Base-by-base conservation (phyloP, 345 rosid genomes). In the Diplotaxis tenuifolia region DNA sequence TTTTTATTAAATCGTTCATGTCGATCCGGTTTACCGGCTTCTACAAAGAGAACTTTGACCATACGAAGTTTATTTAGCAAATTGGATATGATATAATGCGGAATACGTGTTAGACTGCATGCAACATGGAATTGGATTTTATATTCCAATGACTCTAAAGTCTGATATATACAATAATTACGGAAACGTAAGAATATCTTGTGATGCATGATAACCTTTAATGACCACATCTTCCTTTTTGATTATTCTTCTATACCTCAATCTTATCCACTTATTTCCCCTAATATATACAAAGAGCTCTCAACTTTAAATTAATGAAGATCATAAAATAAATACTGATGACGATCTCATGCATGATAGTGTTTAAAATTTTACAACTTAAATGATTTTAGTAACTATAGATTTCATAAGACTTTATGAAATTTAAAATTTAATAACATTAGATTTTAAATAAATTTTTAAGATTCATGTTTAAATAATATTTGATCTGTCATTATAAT, bases 181-280 rank as follows among this genome's bases (percentile, higher is more conserved):
- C 42, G 77, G 2, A 45, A 67, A 58, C 78, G 78, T 74, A 74
- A 74, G 78, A 38, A 31, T 67, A 74, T 74, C 78, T 67, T 67
- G 32, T 60, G 68, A 66, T 59, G 73, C 73, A 58, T 49, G 62
- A 32, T 15, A 29, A 74, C 66, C 58, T 57, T 74, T 57, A 45
- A 65, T 53, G 61, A 74, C 78, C 61, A 66, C 67, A 66, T 74
- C 67, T 66, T 73, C 49, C 47, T 65, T 56, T 73, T 28, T 28
- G 14, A 62, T 54, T 73, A 61, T 72, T 73, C 18, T 45, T 49
- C 20, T 47, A 21, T 25, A 28, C 57, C 3, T 32, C 45, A 50
- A 10, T 60, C 56, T 60, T 75, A 75, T 75, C 73, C 68, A 67
- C 73, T 49, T 50, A 59, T 25, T 67, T 60, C 16, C 45, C 60